A percentile compares a stretch with the other conserved stretches of the same genome.
phyloP scores from a whole-genome alignment of 176 grass and related monocot genomes.

The Thinopyrum elongatum region DNA sequence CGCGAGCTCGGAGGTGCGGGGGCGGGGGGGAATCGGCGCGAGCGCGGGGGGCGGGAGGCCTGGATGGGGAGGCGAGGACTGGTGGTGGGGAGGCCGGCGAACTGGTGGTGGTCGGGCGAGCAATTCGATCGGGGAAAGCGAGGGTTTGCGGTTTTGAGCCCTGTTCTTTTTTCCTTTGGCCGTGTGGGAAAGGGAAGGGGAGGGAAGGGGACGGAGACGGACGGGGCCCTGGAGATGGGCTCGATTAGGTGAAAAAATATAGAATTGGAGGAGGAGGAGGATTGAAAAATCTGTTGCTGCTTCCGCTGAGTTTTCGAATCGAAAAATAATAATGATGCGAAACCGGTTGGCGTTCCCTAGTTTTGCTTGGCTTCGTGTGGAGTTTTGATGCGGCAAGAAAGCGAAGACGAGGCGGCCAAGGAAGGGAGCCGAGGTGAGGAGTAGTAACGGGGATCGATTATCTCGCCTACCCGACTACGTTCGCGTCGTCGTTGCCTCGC shows the following conservation, averaged over 20 bases:
- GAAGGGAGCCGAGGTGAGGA: background rate
- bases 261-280: background rate
- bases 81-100: conserved; percentile 41
- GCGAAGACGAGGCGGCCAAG: conserved; percentile 1
- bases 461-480: background rate
- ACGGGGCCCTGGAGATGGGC: background rate
- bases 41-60: conserved; percentile 19
- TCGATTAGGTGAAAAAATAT: conserved; percentile 48
- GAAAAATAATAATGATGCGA: no score
- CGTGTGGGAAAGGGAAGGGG: background rate
- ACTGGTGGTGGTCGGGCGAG: conserved; percentile 32
- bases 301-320: background rate
- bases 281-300: background rate
- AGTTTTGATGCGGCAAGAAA: conserved; percentile 6
- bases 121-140: conserved; percentile 59
- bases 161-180: background rate
- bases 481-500: background rate
- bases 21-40: background rate
- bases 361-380: background rate
- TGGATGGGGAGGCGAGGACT: conserved; percentile 5
- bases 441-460: background rate
- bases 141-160: conserved; percentile 35
- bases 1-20: background rate
- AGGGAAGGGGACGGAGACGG: background rate
- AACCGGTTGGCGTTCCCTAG: conserved; percentile 9